Evolutionary conservation across 176 grass and related monocot species (phyloP).

Genomic region (Oryza punctata): DNA sequence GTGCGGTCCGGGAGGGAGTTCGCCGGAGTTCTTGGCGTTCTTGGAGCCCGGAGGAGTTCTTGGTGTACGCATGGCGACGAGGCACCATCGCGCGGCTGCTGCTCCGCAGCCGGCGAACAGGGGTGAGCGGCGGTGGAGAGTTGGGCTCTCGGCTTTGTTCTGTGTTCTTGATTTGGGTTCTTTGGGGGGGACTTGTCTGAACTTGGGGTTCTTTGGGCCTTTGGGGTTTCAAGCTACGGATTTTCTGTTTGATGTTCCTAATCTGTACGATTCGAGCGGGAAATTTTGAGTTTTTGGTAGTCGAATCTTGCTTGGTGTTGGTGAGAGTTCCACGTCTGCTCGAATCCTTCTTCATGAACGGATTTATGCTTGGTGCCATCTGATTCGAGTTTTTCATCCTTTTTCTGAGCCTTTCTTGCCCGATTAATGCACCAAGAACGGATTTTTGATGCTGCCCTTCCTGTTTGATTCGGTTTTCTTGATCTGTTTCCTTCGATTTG

Average conservation of each 20-base stretch:
- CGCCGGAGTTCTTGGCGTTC: constrained; percentile 33
- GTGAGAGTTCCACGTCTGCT: constrained; percentile 1
- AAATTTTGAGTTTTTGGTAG: not conserved
- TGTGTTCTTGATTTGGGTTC: not conserved
- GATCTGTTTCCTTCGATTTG: not conserved
- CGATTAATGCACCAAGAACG: not conserved
- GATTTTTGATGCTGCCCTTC: not conserved
- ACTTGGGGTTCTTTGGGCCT: not conserved
- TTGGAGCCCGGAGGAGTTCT: not conserved
- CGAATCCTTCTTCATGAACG: constrained; percentile 4
- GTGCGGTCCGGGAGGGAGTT: not conserved
- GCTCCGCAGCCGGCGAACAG: constrained; percentile 53
- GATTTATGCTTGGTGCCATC: no score
- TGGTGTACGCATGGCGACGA: constrained; percentile 65
- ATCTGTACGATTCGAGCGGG: not conserved
- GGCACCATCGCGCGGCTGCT: constrained; percentile 49
- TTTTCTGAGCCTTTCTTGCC: not conserved
- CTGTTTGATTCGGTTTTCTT: not conserved
- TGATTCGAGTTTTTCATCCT: not conserved
- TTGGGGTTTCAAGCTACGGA: not conserved
- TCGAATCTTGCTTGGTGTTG: not conserved
- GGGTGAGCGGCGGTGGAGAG: constrained; percentile 23
- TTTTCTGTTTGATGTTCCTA: not conserved
- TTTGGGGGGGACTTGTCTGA: not conserved
- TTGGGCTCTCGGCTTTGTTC: not conserved